Evolutionary conservation across 306 rosid genomes (phyloP), one percentile per base, ranked within the genome.

Genomic region (Oemleria cerasiformis): DNA sequence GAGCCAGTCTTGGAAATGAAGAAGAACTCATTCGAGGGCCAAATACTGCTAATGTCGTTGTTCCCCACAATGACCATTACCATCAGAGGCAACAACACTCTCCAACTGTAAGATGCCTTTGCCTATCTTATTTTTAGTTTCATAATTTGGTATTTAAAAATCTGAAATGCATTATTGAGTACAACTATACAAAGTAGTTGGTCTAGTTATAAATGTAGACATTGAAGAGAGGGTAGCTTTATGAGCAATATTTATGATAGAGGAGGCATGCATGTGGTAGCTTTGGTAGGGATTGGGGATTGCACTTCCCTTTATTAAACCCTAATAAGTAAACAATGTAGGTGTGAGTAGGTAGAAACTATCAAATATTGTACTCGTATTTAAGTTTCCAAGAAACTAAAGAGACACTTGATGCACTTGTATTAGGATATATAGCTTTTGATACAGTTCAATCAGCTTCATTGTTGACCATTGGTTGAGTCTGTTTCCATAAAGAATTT

Each of bases 1-100:
- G 97, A 72, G 92, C 97, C 51, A 94, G 99, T 79, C 85, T 94
- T 78, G 99, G 99, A 57, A 94, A 94, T 65, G 97, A 94, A 77
- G 96, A 94, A 76, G 99, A 94, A 77, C 87, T 94, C 68, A 67
- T 82, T 38, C 80, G 86, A 30, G 36, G 36, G 73, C 58, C 92
- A 70, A 72, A 79, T 48, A 56, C 94, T 30, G 64, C 76, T 58
- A 75, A 69, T 20, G 66, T n/a, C 19, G 83, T 62, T 81, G 73
- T 80, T 63, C 70, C 73, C 42, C 81, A 76, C n/a, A 82, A 68
- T 65, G 86, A 91, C 23, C 84, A 73, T 45, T 86, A 81, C 75
- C 77, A 89, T 76, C 89, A 82, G 84, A 80, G 74, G 73, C 75
- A 75, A 62, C 85, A 75, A 62, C 84, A 82, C 77, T 81, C 98